These are phyloP conservation scores for Nakazawaea holstii DNA, from an alignment of 805 yeast genomes.

Conservation along the genomic window DNA sequence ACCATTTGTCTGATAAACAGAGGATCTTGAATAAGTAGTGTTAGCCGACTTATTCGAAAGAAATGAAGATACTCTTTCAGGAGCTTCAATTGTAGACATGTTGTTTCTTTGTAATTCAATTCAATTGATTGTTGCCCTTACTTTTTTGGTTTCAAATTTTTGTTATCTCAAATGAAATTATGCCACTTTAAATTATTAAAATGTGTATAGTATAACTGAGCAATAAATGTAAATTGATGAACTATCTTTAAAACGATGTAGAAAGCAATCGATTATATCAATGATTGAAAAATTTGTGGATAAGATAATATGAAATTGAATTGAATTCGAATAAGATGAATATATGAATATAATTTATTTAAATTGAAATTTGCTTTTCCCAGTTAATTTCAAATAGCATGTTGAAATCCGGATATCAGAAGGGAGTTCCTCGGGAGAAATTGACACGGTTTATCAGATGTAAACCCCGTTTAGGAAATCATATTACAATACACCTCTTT, in stretches of 20 bases:
- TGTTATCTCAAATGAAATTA: too few relatives aligned
- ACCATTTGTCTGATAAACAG: constrained; percentile 63
- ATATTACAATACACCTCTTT: not conserved
- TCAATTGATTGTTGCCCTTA: not conserved
- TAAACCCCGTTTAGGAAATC: constrained; percentile 6
- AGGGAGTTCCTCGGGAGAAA: not conserved
- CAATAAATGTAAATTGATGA: too few relatives aligned
- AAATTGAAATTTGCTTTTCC: constrained; percentile 3
- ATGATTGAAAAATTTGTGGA: too few relatives aligned
- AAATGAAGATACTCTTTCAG: constrained; percentile 8
- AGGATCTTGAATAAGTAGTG: constrained; percentile 20
- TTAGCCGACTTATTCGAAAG: constrained; percentile 9
- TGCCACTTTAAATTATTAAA: too few relatives aligned
- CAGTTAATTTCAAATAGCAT: not conserved
- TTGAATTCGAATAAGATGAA: too few relatives aligned
- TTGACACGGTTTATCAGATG: constrained; percentile 3
- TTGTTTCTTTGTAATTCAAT: not conserved
- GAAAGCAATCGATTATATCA: too few relatives aligned
- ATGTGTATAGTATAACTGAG: too few relatives aligned
- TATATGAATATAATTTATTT: not conserved
- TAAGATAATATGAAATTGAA: too few relatives aligned
- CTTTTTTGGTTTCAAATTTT: too few relatives aligned
- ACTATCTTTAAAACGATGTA: too few relatives aligned
- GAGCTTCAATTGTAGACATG: constrained; percentile 7
- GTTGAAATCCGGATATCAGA: not conserved